phyloP scores from a whole-genome alignment of 441 rosid genomes.

The Populus hybrid region DNA sequence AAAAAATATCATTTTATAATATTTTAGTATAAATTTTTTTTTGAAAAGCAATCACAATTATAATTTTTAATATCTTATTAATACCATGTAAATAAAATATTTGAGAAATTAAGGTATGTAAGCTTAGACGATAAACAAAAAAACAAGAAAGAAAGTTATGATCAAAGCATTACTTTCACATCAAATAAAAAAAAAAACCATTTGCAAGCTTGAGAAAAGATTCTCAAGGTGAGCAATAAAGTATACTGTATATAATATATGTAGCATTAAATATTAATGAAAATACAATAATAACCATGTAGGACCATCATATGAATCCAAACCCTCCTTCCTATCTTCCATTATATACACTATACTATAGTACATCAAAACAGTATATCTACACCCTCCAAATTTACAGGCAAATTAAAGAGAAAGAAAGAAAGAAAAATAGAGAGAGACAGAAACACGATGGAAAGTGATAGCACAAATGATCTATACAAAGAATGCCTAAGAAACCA shows the following conservation, averaged over 20 bases:
- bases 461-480: constrained; percentile 36
- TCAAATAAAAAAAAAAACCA: background rate
- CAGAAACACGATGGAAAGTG: constrained; percentile 18
- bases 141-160: no score
- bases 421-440: constrained; percentile 17
- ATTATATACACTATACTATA: background rate
- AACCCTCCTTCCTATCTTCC: background rate
- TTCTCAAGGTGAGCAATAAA: background rate
- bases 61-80: no score
- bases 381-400: background rate
- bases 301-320: background rate
- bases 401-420: background rate
- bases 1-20: no score
- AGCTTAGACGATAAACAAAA: no score
- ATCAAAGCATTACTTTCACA: background rate
- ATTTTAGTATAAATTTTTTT: no score
- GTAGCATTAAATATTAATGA: background rate
- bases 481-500: constrained; percentile 75
- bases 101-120: no score
- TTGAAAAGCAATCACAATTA: no score
- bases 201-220: background rate
- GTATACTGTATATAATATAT: background rate
- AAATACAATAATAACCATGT: background rate
- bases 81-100: no score
- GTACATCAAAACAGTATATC: background rate